A percentile compares a stretch with the other conserved stretches of the same genome.
These are phyloP conservation scores for Blastocystis sp. DNA, from an alignment of 352 stramenopile species.

Conservation along the genomic window DNA sequence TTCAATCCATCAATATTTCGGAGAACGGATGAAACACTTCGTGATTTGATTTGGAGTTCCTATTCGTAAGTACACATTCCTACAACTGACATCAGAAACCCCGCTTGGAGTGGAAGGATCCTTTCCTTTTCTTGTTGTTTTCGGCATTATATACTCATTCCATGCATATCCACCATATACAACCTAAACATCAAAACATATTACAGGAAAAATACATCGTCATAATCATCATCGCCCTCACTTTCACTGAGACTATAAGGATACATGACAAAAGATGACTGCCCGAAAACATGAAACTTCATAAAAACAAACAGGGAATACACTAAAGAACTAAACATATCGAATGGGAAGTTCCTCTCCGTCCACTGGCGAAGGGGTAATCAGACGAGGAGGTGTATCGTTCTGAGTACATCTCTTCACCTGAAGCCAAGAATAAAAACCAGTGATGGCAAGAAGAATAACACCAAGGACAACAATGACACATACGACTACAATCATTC, in stretches of 20 bases:
- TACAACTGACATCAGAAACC: not conserved
- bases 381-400: not conserved
- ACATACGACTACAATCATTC: not conserved
- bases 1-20: not conserved
- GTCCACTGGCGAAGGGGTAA: not conserved
- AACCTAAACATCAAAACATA: not conserved
- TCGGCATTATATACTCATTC: conserved; percentile 57
- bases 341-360: not conserved
- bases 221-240: conserved; percentile 23
- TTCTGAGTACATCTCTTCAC: not conserved
- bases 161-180: conserved; percentile 48
- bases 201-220: not conserved
- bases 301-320: not conserved
- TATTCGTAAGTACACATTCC: not conserved
- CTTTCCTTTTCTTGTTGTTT: not conserved
- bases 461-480: not conserved
- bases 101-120: not conserved
- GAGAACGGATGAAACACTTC: not conserved
- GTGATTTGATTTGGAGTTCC: not conserved
- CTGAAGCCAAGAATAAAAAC: not conserved
- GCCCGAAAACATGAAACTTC: not conserved
- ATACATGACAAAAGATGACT: conserved; percentile 19
- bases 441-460: not conserved
- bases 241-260: conserved; percentile 59
- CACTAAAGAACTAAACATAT: not conserved